Conservation (phyloP, 2,329 filamentous ascomycete genomes). For the Aspergillus aculeatus region DNA sequence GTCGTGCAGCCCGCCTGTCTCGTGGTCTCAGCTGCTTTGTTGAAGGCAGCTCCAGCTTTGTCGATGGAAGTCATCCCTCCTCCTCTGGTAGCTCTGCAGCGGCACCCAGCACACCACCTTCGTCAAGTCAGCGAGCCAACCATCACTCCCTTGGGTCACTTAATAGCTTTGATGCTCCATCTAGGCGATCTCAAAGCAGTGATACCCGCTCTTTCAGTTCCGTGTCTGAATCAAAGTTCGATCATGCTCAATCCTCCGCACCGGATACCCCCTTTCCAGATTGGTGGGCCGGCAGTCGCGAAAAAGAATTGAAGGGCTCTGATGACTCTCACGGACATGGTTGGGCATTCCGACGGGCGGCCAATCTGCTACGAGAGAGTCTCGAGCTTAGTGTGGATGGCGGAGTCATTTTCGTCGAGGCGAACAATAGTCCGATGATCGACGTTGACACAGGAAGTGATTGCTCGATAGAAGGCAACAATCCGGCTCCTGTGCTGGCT, state of each 20-base stretch:
- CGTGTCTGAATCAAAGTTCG: conserved; percentile 27
- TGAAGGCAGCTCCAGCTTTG: conserved; percentile 49
- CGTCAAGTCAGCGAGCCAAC: conserved; percentile 23
- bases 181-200: conserved; percentile 29
- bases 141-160: conserved; percentile 25
- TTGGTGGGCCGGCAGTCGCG: conserved; percentile 31
- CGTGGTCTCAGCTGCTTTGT: conserved; percentile 56
- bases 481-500: conserved; percentile 34
- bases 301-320: conserved; percentile 21
- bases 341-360: conserved; percentile 50
- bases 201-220: conserved; percentile 29
- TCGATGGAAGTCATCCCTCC: conserved; percentile 28
- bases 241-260: conserved; percentile 28
- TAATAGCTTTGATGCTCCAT: conserved; percentile 22
- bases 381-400: conserved; percentile 47
- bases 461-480: conserved; percentile 26
- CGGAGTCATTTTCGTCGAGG: conserved; percentile 45
- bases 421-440: conserved; percentile 26
- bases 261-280: conserved; percentile 32
- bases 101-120: conserved; percentile 22
- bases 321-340: conserved; percentile 40
- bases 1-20: conserved; percentile 56
- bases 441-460: conserved; percentile 33
- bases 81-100: conserved; percentile 20
- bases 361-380: conserved; percentile 50